Evolutionary conservation across 108 stramenopile genomes (phyloP), one percentile per base, ranked within the genome.

Genomic region (Epipyxis sp.): DNA sequence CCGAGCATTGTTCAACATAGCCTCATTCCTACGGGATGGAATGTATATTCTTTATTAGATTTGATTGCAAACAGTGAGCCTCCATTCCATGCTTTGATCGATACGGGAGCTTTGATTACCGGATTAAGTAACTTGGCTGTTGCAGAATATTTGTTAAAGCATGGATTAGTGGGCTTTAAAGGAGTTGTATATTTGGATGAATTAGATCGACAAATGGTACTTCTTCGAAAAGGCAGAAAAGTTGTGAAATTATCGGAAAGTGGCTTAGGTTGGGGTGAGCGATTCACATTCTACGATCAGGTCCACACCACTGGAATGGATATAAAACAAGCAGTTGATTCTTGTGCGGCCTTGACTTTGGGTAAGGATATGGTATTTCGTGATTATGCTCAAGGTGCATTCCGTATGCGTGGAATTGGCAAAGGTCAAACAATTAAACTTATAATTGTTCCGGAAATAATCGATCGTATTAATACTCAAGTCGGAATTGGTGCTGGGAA

Each of bases 141-240:
- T n/a, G 97, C 97, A 10, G 40, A 61, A 1, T 88, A 89, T 68
- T 93, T 93, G 77, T 83, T 98, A 67, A 69, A 94, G 58, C 90
- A 90, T 13, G 86, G 94, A 3, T 86, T 87, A 37, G 76, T 80
- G 20, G 78, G 89, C 13, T 93, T 95, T 68, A 93, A 95, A 59
- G 97, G 95, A 10, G 93, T 94, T 37, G 97, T 95, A 1, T 98
- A 92, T 85, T 85, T 98, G 40, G 94, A 98, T 81, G 89, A 94
- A 77, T 84, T 86, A 1, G 97, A 95, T 81, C 87, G 94, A 0
- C 93, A 98, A 77, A 95, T 95, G 95, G 92, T 98, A 76, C 77
- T 96, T 3, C 59, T 76, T 13, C 50, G 82, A 81, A 91, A 84
- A 72, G 95, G 35, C 84, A 90, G 46, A 90, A 91, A 39, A 90